Conservation (phyloP, 768 basidiomycete genomes). For the Termitomyces sp. region DNA sequence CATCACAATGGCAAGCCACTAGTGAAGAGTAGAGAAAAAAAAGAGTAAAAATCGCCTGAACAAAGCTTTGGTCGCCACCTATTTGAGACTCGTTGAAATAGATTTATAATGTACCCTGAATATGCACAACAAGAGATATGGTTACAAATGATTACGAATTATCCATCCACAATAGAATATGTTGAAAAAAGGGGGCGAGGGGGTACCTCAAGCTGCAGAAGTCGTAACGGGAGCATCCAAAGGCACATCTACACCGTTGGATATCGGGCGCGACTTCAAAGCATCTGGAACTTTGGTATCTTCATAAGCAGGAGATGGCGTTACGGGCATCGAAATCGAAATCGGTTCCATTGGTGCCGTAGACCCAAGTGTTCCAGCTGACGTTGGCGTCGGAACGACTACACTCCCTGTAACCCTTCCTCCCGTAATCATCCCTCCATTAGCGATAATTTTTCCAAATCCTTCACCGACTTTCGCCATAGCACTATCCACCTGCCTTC, state of each 20-base stretch:
- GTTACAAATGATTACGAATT: background rate
- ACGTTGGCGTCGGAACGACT: background rate
- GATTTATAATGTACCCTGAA: too few species aligned
- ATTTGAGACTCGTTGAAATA: too few species aligned
- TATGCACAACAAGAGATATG: too few species aligned
- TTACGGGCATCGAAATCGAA: background rate
- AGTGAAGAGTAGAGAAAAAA: too few species aligned
- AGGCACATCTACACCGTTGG: background rate
- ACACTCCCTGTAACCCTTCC: background rate
- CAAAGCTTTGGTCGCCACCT: too few species aligned
- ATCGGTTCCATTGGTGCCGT: background rate
- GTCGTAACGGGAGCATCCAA: background rate
- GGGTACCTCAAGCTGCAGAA: background rate
- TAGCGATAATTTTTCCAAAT: background rate
- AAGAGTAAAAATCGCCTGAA: too few species aligned
- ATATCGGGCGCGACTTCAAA: background rate
- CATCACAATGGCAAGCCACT: too few species aligned
- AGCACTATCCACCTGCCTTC: slow-evolving; percentile 19
- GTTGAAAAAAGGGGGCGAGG: too few species aligned
- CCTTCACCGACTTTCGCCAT: slow-evolving; percentile 13
- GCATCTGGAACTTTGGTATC: background rate
- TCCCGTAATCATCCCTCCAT: slow-evolving; percentile 3
- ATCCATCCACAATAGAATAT: background rate
- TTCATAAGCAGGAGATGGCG: slow-evolving; percentile 15
- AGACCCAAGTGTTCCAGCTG: background rate